Percentiles rank a stretch among this genome's conserved stretches.
Evolutionary conservation across 257 asterid species (phyloP).

Genomic region (Fraxinus cuspidata): DNA sequence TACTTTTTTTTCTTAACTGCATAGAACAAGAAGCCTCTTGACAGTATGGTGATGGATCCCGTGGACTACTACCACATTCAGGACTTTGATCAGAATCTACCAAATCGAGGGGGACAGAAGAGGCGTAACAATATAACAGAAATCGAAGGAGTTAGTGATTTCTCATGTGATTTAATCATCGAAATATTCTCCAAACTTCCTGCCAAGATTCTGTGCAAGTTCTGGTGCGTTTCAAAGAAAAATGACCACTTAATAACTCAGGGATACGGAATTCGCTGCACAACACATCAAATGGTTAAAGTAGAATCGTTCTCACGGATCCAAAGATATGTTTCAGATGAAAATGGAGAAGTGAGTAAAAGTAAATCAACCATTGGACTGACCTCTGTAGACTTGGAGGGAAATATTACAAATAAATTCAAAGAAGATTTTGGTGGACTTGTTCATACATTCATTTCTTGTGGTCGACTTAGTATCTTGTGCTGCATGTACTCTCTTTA

Average conservation of each 20-base stretch:
- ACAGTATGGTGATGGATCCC: background rate
- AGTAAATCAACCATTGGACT: conserved; percentile 37
- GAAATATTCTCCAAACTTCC: conserved; percentile 43
- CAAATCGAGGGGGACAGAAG: background rate
- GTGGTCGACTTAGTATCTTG: conserved; percentile 33
- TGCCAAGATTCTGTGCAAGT: conserved; percentile 38
- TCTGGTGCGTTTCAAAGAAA: conserved; percentile 50
- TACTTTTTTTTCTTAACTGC: background rate
- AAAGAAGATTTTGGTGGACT: conserved; percentile 35
- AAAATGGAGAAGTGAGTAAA: conserved; percentile 22
- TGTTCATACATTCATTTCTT: conserved; percentile 40
- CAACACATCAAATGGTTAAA: conserved; percentile 38
- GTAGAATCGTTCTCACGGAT: conserved; percentile 33
- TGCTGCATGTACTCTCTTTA: conserved; percentile 38
- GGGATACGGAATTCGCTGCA: conserved; percentile 33
- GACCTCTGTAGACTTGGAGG: conserved; percentile 46
- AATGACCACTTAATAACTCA: conserved; percentile 33
- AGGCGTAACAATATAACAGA: conserved; percentile 10
- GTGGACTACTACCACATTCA: conserved; percentile 15
- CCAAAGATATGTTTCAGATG: conserved; percentile 36
- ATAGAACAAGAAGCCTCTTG: background rate
- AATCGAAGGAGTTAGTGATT: conserved; percentile 30
- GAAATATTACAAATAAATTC: conserved; percentile 33
- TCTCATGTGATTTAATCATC: conserved; percentile 37
- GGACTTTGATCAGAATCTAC: background rate